These are phyloP conservation scores for Russula ochroleuca DNA, from an alignment of 768 basidiomycete genomes.

Conservation along the genomic window DNA sequence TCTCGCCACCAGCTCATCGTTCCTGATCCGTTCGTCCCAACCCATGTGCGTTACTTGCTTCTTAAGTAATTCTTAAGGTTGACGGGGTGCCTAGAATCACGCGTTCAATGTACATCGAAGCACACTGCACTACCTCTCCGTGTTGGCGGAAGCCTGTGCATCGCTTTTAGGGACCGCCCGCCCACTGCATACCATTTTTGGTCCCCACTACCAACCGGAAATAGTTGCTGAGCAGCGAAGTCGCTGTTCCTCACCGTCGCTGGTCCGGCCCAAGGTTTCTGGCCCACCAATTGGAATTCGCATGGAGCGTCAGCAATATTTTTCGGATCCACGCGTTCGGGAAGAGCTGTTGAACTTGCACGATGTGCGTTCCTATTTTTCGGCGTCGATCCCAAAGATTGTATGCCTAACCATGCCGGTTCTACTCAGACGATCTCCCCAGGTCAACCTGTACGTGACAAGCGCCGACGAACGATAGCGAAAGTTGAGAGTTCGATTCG, in stretches of 20 bases:
- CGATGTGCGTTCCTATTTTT: slow-evolving; percentile 3
- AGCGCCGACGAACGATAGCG: slow-evolving; percentile 17
- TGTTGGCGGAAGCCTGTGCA: slow-evolving; percentile 17
- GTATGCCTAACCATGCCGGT: background rate
- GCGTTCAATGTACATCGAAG: slow-evolving; percentile 23
- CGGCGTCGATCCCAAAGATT: background rate
- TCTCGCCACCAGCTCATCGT: slow-evolving; percentile 26
- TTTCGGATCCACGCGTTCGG: slow-evolving; percentile 1
- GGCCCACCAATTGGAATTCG: background rate
- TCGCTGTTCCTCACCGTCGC: slow-evolving; percentile 6
- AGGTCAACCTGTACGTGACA: slow-evolving; percentile 5
- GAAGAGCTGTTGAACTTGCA: slow-evolving; percentile 15
- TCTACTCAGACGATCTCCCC: background rate
- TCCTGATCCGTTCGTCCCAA: slow-evolving; percentile 25
- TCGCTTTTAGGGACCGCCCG: slow-evolving; percentile 9
- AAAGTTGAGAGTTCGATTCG: slow-evolving; percentile 16
- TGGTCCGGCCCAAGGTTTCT: background rate
- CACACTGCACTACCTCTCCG: slow-evolving; percentile 19
- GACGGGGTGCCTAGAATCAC: slow-evolving; percentile 20
- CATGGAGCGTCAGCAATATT: slow-evolving; percentile 8
- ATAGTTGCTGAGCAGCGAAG: slow-evolving; percentile 6
- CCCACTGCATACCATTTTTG: slow-evolving; percentile 21
- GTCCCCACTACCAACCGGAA: slow-evolving; percentile 20
- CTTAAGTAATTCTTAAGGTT: background rate
- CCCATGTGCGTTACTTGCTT: slow-evolving; percentile 12